Base-by-base conservation (phyloP, 441 rosid species). In the Capsella rubella region DNA sequence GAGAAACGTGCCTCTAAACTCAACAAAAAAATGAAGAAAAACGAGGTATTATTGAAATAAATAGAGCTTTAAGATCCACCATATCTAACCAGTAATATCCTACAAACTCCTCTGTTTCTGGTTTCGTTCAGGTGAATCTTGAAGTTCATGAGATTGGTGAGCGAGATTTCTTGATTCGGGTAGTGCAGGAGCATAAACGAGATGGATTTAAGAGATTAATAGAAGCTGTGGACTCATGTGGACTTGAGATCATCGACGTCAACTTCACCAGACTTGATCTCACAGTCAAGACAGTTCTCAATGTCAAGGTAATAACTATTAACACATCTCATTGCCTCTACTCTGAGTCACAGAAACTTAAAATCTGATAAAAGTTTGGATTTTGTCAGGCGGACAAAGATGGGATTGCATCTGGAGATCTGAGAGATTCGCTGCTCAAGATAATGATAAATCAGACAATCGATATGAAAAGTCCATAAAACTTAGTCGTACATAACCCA, bases 201-300 rank as follows among this genome's bases (percentile, higher is more conserved):
- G 87, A 86, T 74, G 90, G 94, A 45, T 89, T 93, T 73, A 69
- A 80, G 28, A 87, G 81, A 74, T 61, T 85, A 82, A 78, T 92
- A 83, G 89, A 92, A 67, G 82, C 71, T 49, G 69, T 92, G 46
- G 59, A 82, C 61, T 81, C 86, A 43, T 69, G 78, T 58, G 91
- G 87, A 58, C 84, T 90, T 71, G 80, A 76, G 70, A 85, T 89
- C 32, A 81, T 86, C 21, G 84, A 92, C 78, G 97, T 86, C 53
- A 95, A 90, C 76, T 72, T 95, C 66, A 89, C 90, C 47, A 88
- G 90, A 45, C 81, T 80, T 7, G 40, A 82, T 66, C 83, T 83
- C 47, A 84, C 53, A 47, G 89, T 82, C 71, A 80, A 85, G 49
- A 82, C 82, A 71, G 71, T 83, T 82, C 84, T 92, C 79, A 81